Evolutionary conservation across 1,284 basidiomycete species (phyloP), one percentile per base, ranked within the genome.

Genomic region (Fomes fomentarius): DNA sequence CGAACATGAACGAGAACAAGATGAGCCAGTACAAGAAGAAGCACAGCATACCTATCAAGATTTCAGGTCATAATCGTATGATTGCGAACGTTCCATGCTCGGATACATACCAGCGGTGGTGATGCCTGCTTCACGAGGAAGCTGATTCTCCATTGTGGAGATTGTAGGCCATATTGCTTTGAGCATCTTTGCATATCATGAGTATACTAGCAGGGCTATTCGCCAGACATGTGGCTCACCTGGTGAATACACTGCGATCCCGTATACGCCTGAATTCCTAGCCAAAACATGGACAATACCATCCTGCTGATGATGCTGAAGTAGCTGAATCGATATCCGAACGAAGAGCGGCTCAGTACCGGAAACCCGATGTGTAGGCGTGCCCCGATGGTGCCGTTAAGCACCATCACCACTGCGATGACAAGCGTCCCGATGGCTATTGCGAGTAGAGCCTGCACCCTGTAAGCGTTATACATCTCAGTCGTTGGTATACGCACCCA

Each of bases 21-120:
- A 88, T 72, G 21, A 87, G 69, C 90, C 89, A 93, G 74, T 84
- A 93, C 28, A 94, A 68, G 71, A 91, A 83, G 72, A 89, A 94
- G 66, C 85, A 91, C 72, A 89, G 80, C 68, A 90, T 80, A 7
- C 78, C 80, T 77, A 59, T n/a, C 5, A 9, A 22, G 28, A 30
- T 7, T 12, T 12, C 6, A 12, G 28, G 28, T 30, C 28, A 30
- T 6, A 6, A 30, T 30, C 7, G 28, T 7, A 30, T 6, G 28
- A 30, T 12, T 30, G 28, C 28, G 28, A 30, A 30, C 7, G 28
- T 12, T 30, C 12, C 12, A 11, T 12, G 12, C 21, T 24, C 2
- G 10, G 19, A 5, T 25, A 24, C 33, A 47, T 54, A 24, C 21
- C 83, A 37, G 75, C 71, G 0, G 84, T 83, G 2, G 88, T 91